phyloP scores from a whole-genome alignment of 116 monocot genomes.

The Trichopus zeylanicus region DNA sequence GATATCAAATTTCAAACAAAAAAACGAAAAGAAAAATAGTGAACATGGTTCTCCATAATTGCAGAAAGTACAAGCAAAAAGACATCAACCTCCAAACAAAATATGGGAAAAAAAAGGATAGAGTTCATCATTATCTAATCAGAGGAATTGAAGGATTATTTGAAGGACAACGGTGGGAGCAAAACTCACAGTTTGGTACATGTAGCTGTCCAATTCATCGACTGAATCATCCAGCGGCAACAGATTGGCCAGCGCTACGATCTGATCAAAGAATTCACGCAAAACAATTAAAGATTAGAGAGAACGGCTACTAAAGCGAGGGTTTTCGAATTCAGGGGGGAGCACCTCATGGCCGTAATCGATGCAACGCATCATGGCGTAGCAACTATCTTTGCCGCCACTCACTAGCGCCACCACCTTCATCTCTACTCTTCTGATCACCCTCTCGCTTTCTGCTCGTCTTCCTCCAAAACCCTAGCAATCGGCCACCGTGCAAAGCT shows the following conservation, averaged over 20 bases:
- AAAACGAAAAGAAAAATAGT: neutral
- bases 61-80: neutral
- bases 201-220: conserved; percentile 97
- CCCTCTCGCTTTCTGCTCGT: neutral
- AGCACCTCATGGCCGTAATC: conserved; percentile 37
- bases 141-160: no score
- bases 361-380: conserved; percentile 43
- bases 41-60: neutral
- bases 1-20: neutral
- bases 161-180: neutral
- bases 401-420: conserved; percentile 39
- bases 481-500: neutral
- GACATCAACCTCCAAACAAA: neutral
- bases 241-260: conserved; percentile 92
- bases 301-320: neutral
- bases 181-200: conserved; percentile 92
- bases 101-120: neutral
- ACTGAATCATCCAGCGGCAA: conserved; percentile 85
- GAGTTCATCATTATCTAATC: no score
- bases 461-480: neutral
- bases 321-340: neutral
- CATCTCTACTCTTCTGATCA: conserved; percentile 5
- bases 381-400: conserved; percentile 50
- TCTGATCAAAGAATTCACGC: conserved; percentile 14
- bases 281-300: neutral